A percentile compares a stretch with the other conserved stretches of the same genome.
These are phyloP conservation scores for Clarireedia monteithiana DNA, from an alignment of 2,329 filamentous ascomycete species.

Conservation along the genomic window DNA sequence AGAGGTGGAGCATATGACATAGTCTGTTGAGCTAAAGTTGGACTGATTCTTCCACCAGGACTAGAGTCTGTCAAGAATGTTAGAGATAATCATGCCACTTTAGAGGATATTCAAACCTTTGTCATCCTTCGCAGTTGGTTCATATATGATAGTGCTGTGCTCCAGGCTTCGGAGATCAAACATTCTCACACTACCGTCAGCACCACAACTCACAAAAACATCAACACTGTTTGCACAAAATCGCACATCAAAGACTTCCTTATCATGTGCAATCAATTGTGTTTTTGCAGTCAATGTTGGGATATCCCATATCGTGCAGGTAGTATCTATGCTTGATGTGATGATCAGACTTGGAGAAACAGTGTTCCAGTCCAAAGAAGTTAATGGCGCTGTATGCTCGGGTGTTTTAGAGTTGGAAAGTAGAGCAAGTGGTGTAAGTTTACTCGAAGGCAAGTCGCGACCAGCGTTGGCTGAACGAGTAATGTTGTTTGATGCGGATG, in stretches of 20 bases:
- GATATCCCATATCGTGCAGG: conserved; percentile 99
- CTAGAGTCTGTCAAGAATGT: conserved; percentile 37
- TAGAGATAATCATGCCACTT: conserved; percentile 10
- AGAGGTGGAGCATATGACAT: conserved; percentile 71
- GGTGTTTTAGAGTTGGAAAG: conserved; percentile 97
- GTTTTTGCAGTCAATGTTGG: conserved; percentile 96
- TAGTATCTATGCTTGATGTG: conserved; percentile 97
- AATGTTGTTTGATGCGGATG: conserved; percentile 50
- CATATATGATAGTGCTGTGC: conserved; percentile 98
- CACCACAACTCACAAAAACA: conserved; percentile 95
- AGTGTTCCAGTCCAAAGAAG: conserved; percentile 96
- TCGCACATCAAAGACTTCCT: conserved; percentile 96
- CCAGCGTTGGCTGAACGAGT: conserved; percentile 57
- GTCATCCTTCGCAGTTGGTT: conserved; percentile 82
- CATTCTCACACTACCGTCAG: conserved; percentile 97
- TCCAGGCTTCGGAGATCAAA: conserved; percentile 94
- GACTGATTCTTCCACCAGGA: conserved; percentile 53
- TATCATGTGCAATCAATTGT: conserved; percentile 96
- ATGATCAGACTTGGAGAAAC: conserved; percentile 96
- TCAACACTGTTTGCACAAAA: conserved; percentile 99
- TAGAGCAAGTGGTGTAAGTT: conserved; percentile 85
- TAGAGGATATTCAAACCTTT: conserved; percentile 43
- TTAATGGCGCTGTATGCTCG: conserved; percentile 93
- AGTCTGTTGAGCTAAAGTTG: conserved; percentile 69
- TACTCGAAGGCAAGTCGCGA: conserved; percentile 54